Percentiles rank a stretch among this genome's conserved stretches.
These are phyloP conservation scores for Diplodia mutila DNA, from an alignment of 2,329 filamentous ascomycete species.

Conservation along the genomic window DNA sequence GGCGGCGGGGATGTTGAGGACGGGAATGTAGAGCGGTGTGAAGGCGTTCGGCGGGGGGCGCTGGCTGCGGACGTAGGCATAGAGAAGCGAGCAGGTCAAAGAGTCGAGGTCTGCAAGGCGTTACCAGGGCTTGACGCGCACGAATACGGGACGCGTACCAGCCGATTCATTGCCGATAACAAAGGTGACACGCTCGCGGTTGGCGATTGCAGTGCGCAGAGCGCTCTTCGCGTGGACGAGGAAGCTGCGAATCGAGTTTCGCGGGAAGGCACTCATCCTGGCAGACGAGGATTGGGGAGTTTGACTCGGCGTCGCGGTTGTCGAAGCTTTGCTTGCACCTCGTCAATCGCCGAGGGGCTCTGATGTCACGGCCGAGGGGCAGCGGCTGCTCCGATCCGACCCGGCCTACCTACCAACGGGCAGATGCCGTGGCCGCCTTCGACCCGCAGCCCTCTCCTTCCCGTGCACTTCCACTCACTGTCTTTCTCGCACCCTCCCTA, in stretches of 20 bases:
- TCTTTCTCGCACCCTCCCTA: not conserved
- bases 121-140: slow-evolving; percentile 22
- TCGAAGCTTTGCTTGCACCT: not conserved
- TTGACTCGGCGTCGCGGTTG: not conserved
- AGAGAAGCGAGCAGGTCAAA: slow-evolving; percentile 72
- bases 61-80: slow-evolving; percentile 73
- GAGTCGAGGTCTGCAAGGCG: slow-evolving; percentile 72
- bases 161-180: slow-evolving; percentile 60
- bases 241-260: slow-evolving; percentile 52
- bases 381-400: slow-evolving; percentile 6
- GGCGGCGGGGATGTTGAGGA: slow-evolving; percentile 69
- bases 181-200: slow-evolving; percentile 49
- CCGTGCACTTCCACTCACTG: not conserved
- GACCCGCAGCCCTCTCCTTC: not conserved
- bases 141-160: slow-evolving; percentile 35
- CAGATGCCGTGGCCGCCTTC: not conserved
- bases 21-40: slow-evolving; percentile 66
- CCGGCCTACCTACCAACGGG: not conserved
- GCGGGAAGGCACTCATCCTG: slow-evolving; percentile 38
- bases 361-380: slow-evolving; percentile 9
- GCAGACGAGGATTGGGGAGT: not conserved
- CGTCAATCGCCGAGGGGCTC: not conserved
- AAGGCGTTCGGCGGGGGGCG: slow-evolving; percentile 51
- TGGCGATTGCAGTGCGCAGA: slow-evolving; percentile 46
- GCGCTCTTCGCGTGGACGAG: slow-evolving; percentile 49